These are phyloP conservation scores for Phytophthora megakarya DNA, from an alignment of 352 stramenopile genomes.

Conservation along the genomic window DNA sequence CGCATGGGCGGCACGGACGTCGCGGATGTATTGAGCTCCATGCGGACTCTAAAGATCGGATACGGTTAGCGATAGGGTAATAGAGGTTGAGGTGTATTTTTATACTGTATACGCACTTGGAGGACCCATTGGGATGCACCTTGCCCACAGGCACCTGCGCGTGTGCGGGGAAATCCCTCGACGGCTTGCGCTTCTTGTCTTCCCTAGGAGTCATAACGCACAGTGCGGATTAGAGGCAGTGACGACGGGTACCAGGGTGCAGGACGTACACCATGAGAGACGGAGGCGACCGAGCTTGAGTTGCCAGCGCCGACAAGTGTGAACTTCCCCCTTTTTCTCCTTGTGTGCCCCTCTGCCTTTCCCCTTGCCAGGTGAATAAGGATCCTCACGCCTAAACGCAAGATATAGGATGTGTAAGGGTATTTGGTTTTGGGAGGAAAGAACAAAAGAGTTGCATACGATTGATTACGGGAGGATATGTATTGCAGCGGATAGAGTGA, in stretches of 20 bases:
- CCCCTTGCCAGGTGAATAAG: constrained; percentile 15
- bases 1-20: constrained; percentile 67
- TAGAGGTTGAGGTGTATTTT: not conserved
- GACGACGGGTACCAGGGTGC: not conserved
- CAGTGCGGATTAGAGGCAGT: constrained; percentile 12
- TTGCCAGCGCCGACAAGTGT: constrained; percentile 8
- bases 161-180: constrained; percentile 74
- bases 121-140: constrained; percentile 46
- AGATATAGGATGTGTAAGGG: not conserved
- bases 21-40: constrained; percentile 57
- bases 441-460: too few relatives aligned
- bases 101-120: constrained; percentile 36
- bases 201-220: constrained; percentile 44
- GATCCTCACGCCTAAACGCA: constrained; percentile 14
- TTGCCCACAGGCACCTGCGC: constrained; percentile 73
- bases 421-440: not conserved
- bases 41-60: constrained; percentile 38
- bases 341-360: constrained; percentile 34
- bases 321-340: constrained; percentile 34
- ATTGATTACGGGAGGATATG: not conserved
- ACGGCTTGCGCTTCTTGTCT: constrained; percentile 88
- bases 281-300: constrained; percentile 10
- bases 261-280: constrained; percentile 39
- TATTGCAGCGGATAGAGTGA: not conserved
- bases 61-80: not conserved